Base-by-base conservation (phyloP, 2,329 filamentous ascomycete genomes). In the Aschersonia sp. region DNA sequence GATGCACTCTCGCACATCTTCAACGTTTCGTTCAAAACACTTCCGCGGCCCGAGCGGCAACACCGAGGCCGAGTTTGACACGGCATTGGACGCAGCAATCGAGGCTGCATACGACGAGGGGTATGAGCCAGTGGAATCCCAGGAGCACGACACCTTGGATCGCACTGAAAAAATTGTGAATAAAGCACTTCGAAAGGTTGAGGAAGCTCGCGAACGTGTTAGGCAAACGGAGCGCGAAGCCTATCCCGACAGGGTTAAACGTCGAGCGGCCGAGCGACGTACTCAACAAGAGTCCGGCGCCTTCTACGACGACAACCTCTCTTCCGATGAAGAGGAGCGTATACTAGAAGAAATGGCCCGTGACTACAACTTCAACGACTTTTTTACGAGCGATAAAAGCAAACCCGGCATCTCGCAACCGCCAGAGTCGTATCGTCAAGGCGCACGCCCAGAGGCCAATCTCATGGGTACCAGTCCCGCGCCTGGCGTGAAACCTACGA, bases 21-120 rank as follows among this genome's bases (percentile, higher is more conserved):
- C 83, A 1, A 75, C 79, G 42, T 66, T 84, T 44, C 74, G 78
- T 51, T 74, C 83, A 52, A 86, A 83, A 57, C 82, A 84, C 53
- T 76, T 87, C 47, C 78, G 83, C 45, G 72, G 72, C 37, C 61
- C 73, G 3, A 90, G 84, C 53, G 81, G 80, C 43, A 79, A 76
- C 32, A 92, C 87, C 0, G 87, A 94, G 61, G 83, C 86, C 6
- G 89, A 95, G 59, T 95, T 97, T 54, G 89, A 95, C 64, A 88
- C 87, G 7, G 92, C 92, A 4, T 72, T 97, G 42, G 90, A 97
- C 66, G 90, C 89, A 30, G 92, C 92, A 11, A 89, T 97, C 7
- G 92, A 97, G 63, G 90, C 90, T 45, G 92, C 90, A 5, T 98
- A 97, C 62, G 84, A 95, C 60, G 88, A 95, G 52, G 86, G 86